Conservation (phyloP, 139 green algal species). For the Pleodorina starrii region DNA sequence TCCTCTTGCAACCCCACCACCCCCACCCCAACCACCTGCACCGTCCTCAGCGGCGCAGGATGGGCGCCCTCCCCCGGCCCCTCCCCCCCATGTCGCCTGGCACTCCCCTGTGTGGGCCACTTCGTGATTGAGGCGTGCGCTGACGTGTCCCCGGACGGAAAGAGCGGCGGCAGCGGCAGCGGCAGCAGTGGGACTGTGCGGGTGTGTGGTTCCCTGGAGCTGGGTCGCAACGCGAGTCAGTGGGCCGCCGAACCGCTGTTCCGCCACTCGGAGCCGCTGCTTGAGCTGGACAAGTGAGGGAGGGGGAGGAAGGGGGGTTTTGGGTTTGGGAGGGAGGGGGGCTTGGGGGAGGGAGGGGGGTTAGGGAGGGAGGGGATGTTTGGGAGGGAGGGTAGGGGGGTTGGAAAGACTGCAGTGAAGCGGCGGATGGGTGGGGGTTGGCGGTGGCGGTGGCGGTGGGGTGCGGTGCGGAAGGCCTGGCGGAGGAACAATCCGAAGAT, state of each 20-base stretch:
- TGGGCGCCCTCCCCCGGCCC: too few relatives aligned
- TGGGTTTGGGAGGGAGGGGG: too few relatives aligned
- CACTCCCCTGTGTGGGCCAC: constrained; percentile 58
- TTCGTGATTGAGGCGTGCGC: constrained; percentile 54
- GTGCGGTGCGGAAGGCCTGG: too few relatives aligned
- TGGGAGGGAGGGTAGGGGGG: too few relatives aligned
- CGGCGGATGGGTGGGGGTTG: too few relatives aligned
- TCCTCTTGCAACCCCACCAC: not conserved
- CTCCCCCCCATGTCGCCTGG: constrained; percentile 45
- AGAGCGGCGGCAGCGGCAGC: not conserved
- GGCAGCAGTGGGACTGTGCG: not conserved
- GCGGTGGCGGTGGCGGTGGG: too few relatives aligned
- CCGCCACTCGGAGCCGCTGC: not conserved
- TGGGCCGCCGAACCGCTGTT: constrained; percentile 40
- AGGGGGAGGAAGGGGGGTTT: too few relatives aligned
- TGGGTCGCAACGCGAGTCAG: constrained; percentile 51
- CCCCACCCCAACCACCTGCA: not conserved
- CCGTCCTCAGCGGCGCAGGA: not conserved
- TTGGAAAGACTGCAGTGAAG: too few relatives aligned
- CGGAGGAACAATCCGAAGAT: too few relatives aligned
- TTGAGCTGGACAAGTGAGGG: constrained; percentile 47
- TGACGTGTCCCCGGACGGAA: not conserved
- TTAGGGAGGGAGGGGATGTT: too few relatives aligned
- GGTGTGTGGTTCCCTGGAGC: not conserved
- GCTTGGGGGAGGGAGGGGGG: too few relatives aligned